Percentiles rank a stretch among this genome's conserved stretches.
Evolutionary conservation across 352 stramenopile genomes (phyloP).

Genomic region (Plasmopara viticola): DNA sequence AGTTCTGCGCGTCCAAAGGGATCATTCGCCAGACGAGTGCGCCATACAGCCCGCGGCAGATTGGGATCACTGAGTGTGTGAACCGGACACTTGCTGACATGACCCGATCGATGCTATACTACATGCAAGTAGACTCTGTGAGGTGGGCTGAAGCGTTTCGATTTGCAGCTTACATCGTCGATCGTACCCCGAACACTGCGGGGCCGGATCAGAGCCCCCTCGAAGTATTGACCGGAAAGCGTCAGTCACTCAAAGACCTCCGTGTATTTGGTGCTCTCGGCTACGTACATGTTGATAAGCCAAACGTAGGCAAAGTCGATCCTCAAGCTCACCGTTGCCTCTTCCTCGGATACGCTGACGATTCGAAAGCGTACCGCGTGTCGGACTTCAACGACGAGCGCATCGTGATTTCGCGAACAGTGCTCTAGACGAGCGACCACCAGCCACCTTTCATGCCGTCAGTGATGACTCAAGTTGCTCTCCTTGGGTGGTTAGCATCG

Average conservation of each 20-base stretch:
- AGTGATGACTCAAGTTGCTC: too few species aligned
- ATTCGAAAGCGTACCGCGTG: not conserved
- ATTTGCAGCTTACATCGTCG: not conserved
- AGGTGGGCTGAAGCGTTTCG: not conserved
- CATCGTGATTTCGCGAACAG: not conserved
- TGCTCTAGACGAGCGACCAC: not conserved
- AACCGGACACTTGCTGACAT: not conserved
- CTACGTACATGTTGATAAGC: not conserved
- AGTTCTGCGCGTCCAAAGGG: not conserved
- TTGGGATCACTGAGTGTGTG: not conserved
- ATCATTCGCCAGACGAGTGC: too few species aligned
- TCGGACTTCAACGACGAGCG: not conserved
- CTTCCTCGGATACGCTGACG: not conserved
- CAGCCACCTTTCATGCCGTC: not conserved
- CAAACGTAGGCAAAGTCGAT: not conserved
- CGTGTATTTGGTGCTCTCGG: too few species aligned
- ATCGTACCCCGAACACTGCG: not conserved
- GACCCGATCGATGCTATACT: not conserved
- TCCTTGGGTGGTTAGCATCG: too few species aligned
- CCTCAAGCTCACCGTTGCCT: not conserved
- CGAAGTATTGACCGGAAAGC: not conserved
- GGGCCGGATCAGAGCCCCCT: not conserved
- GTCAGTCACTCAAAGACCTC: not conserved
- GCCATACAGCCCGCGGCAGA: not conserved
- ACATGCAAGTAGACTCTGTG: not conserved